These are phyloP conservation scores for Trichoderma hamatum DNA, from an alignment of 2,329 filamentous ascomycete genomes.

Conservation along the genomic window DNA sequence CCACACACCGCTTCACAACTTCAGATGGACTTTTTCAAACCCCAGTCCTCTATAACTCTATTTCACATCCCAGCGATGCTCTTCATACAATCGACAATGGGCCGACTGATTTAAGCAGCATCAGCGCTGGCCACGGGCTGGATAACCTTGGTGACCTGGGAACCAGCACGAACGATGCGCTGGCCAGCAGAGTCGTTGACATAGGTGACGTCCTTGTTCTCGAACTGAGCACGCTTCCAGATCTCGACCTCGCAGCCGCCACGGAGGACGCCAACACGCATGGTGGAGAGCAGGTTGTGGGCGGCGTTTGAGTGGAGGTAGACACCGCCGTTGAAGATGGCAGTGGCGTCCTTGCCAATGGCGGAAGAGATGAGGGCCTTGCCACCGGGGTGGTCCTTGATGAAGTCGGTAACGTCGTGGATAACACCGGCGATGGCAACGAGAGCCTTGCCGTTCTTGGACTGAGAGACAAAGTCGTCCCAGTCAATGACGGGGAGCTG, in stretches of 20 bases:
- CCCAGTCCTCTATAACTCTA: neutral
- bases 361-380: constrained; percentile 82
- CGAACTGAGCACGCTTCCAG: constrained; percentile 84
- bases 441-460: constrained; percentile 75
- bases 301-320: constrained; percentile 90
- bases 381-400: constrained; percentile 88
- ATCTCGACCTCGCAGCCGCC: constrained; percentile 90
- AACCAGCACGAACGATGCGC: constrained; percentile 81
- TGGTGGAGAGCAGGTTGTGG: constrained; percentile 85
- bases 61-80: neutral
- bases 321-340: constrained; percentile 89
- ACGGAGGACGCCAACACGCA: constrained; percentile 84
- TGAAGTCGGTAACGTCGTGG: constrained; percentile 81
- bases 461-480: constrained; percentile 80
- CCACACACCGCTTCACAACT: neutral
- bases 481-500: constrained; percentile 83
- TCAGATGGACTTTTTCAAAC: neutral
- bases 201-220: constrained; percentile 80
- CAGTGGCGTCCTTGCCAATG: constrained; percentile 84
- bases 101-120: constrained; percentile 63
- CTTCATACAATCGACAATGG: neutral
- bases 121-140: constrained; percentile 82
- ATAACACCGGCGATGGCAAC: constrained; percentile 81
- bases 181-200: constrained; percentile 80
- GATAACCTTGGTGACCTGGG: constrained; percentile 80